Evolutionary conservation across 1,284 basidiomycete genomes (phyloP), one percentile per base, ranked within the genome.

Genomic region (Athelia sp.): DNA sequence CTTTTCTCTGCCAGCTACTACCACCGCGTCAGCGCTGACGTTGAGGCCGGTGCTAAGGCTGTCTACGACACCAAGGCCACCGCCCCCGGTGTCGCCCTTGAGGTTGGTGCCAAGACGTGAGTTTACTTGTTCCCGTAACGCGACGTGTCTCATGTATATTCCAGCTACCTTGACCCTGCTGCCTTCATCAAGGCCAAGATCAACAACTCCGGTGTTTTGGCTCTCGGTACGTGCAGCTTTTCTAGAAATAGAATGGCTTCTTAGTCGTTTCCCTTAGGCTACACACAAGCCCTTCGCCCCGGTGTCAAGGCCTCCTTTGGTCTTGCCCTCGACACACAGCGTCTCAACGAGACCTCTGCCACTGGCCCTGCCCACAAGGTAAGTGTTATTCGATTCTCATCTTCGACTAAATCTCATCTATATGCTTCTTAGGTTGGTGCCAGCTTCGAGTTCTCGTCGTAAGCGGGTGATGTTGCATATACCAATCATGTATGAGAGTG

Each of bases 101-200:
- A 99, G 75, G 94, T 99, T 58, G 96, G 96, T 66, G 84, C 92
- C 66, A 98, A 98, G 82, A 85, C 89, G 87, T 90, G 61, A 69
- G 87, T 78, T 17, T 53, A 29, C 23, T 43, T 23, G 11, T n/a
- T 45, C 29, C 3, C 11, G n/a, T 32, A 24, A 32, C 21, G 9
- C 31, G 15, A n/a, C 47, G 22, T 18, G 15, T 52, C 29, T 49
- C 15, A 52, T 43, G 38, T 31, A 24, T 34, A 36, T 43, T 46
- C 47, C 53, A 87, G 84, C 49, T 88, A 87, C 76, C 85, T 96
- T 57, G 93, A 97, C 76, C 73, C 80, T 50, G 86, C 93, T 60
- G 88, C 93, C 19, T 97, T 93, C 65, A 79, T 97, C 76, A 97
- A 99, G 83, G 92, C 93, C 63, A 99, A 99, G 84, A 96, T 99